Base-by-base conservation (phyloP, 2,329 filamentous ascomycete genomes). In the Cladophialophora bantiana region DNA sequence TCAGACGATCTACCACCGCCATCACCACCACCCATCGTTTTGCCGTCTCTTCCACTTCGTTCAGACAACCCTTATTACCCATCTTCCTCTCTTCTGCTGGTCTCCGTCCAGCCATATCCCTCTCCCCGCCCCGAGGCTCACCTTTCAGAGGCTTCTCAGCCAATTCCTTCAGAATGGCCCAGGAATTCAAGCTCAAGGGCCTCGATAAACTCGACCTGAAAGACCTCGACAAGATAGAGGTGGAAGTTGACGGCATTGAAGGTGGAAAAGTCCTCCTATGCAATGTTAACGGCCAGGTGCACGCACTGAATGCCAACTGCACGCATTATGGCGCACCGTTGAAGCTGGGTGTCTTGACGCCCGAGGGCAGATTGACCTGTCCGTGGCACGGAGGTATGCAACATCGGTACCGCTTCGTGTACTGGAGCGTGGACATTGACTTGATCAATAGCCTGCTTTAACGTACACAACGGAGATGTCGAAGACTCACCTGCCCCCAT, bases 401-500 rank as follows among this genome's bases (percentile, higher is more conserved):
- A 18, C 55, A 56, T 13, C n/a, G 26, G 26, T 26, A 20, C 67
- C 26, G 13, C 66, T 13, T 32, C 20, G 13, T 42, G n/a, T 36
- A 13, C 18, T 9, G 10, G 45, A 26, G 13, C 7, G 12, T 35
- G 15, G n/a, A 61, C 40, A 15, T 13, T 20, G 40, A 60, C 48
- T 52, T 62, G 65, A 7, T 50, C 60, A 7, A 42, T 70, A 94
- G 95, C 95, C 65, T 99, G 95, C 83, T 99, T 97, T 82, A 95
- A 93, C 70, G 88, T 92, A 70, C 85, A 86, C 64, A 96, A 91
- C 5, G 95, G 95, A 61, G 95, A 99, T 74, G 91, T 98, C 66
- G 95, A 99, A 80, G 93, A 98, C 76, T 94, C 94, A 0, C 95
- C 95, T 0, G 95, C 92, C 1, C 86, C 96, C 32, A 93, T 98